Base-by-base conservation (phyloP, 1,284 basidiomycete genomes). In the Somion occarium region DNA sequence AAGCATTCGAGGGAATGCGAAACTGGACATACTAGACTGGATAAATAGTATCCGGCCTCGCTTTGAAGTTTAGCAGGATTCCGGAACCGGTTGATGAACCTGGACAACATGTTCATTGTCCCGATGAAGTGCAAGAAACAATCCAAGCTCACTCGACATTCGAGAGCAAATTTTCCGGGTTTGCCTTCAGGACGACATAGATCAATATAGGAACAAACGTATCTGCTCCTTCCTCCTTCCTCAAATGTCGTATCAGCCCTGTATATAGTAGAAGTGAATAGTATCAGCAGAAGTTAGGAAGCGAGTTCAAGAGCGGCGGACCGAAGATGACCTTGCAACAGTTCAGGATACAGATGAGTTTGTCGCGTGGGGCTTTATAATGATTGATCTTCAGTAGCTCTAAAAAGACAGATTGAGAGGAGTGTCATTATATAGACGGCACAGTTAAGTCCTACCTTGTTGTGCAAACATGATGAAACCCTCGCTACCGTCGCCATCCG, bases 291-390 rank as follows among this genome's bases (percentile, higher is more conserved):
- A 51, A 50, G 49, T n/a, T 52, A 48, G 37, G 20, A 44, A 39
- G 7, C 34, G 37, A 55, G 42, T 54, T 41, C 38, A 54, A 30
- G 53, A 42, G 51, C 18, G 53, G 65, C 85, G 57, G 60, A 93
- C 96, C 96, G 67, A 98, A 99, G 64, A 99, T 98, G 70, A 99
- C 94, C 75, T 99, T 99, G 83, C 95, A 99, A 71, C 86, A 92
- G 65, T 99, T 99, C 45, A 99, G 74, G 44, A 99, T 90, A 71
- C 97, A 99, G 54, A 99, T 99, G 55, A 98, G 76, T 73, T 99
- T 99, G 71, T 99, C 96, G 44, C 96, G 78, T 9, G 96, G 96
- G 19, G 96, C 96, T 68, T 98, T 98, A 76, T 98, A 99, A 67
- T 98, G 93, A 65, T 98, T 98, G 60, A 99, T 90, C 77, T 98